Base-by-base conservation (phyloP, 108 stramenopile species). In the Schizochytrium sp. region DNA sequence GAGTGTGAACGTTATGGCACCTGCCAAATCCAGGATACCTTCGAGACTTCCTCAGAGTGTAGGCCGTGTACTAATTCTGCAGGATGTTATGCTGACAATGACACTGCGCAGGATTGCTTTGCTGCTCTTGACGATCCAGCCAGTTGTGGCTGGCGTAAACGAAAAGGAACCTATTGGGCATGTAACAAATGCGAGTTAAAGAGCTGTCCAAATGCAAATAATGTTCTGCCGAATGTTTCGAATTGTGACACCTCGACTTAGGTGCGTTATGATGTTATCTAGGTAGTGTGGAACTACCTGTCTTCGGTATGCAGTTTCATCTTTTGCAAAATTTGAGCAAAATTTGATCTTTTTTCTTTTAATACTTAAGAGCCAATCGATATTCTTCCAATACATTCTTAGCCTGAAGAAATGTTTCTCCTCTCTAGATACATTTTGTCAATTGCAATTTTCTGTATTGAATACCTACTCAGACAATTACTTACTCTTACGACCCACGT, bases 151-250 rank as follows among this genome's bases (percentile, higher is more conserved):
- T 69, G 64, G 64, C 12, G 3, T 8, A 7, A 3, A 38, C 40
- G 2, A 15, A 13, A 7, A 2, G 64, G 64, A 7, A 15, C 2
- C 42, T 69, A 69, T 2, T 69, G 7, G 7, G 64, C 64, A 5
- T 69, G 64, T 44, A 69, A 69, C 64, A 69, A 69, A 44, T 69
- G 64, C 64, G 15, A 69, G 3, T 44, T 69, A 38, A 69, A 69
- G 64, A 44, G 42, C 0, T 69, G 64, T 44, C 64, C 64, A 38
- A 69, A 69, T 69, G 64, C 64, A 7, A 7, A 69, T 3, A 69
- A 69, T 44, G 64, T 69, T 38, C 3, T 69, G 12, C 28, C 64
- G 1, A 69, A 69, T 8, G 15, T 69, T 8, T 8, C 7, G 28
- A 69, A 15, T 38, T 69, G 64, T 44, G 64, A 69, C 64, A 69